Evolutionary conservation across 2,329 filamentous ascomycete species (phyloP), one percentile per base, ranked within the genome.

Genomic region (Chlorencoelia australis): DNA sequence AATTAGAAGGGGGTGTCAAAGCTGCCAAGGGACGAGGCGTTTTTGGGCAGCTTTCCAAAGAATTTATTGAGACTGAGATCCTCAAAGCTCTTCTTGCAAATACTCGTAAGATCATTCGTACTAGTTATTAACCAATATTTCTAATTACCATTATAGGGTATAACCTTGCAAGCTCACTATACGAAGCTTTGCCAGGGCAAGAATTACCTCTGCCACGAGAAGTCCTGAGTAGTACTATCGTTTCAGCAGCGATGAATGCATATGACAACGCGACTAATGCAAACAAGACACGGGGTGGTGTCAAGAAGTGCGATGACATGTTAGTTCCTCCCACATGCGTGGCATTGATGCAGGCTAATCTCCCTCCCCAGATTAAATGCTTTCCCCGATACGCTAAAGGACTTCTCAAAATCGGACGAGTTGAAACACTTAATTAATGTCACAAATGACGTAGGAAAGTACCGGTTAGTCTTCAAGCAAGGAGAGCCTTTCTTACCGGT

Each of bases 211-310:
- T 84, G 3, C 51, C 67, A 2, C 50, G 55, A 3, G 57, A 67
- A 3, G 55, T 67, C 5, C 59, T 85, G 2, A 71, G 75, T 50
- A 67, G 74, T 4, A 73, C 75, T 1, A 64, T 86, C 7, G 62
- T 82, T 27, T 65, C 66, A 1, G 67, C 75, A 30, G 79, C 79
- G 1, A 70, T 87, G 62, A 67, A 72, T 36, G 72, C 79, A 4
- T 91, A 87, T 52, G 84, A 91, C 51, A 84, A 84, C 52, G 83
- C 84, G 3, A 83, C 80, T 15, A 91, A 91, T 50, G 81, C 82
- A 1, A 87, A 89, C 49, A 74, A 75, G 37, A 82, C 73, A 2
- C 69, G 83, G 46, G 84, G 84, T 11, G 80, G 80, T 0, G 68
- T 91, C 50, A 85, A 84, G 59, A 84, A 77, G 56, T 85, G 82